phyloP scores from a whole-genome alignment of 768 basidiomycete genomes.

The Lactarius trivialis region DNA sequence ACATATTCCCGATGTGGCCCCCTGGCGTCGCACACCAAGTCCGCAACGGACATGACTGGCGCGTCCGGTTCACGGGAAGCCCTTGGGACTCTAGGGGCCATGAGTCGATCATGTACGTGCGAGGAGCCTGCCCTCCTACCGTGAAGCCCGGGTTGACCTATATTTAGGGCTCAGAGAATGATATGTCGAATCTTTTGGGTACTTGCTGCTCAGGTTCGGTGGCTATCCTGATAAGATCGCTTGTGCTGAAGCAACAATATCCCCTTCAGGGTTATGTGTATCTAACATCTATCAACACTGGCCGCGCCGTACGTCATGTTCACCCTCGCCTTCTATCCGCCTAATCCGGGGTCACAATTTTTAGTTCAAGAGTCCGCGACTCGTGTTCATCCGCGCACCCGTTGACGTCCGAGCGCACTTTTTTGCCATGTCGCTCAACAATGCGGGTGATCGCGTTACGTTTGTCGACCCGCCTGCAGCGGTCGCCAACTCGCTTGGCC shows the following conservation, averaged over 20 bases:
- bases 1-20: slow-evolving; percentile 59
- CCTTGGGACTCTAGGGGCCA: slow-evolving; percentile 61
- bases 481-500: slow-evolving; percentile 34
- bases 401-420: slow-evolving; percentile 47
- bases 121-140: slow-evolving; percentile 16
- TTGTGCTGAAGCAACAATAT: background rate
- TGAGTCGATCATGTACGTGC: slow-evolving; percentile 44
- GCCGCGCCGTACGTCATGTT: slow-evolving; percentile 40
- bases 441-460: slow-evolving; percentile 48
- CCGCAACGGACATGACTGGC: slow-evolving; percentile 44
- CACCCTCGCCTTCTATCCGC: slow-evolving; percentile 16
- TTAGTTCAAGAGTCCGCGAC: slow-evolving; percentile 45
- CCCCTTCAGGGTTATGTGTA: slow-evolving; percentile 59
- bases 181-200: slow-evolving; percentile 54
- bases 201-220: slow-evolving; percentile 51
- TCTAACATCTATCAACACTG: slow-evolving; percentile 46
- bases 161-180: slow-evolving; percentile 49
- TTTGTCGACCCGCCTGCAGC: slow-evolving; percentile 38
- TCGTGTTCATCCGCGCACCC: slow-evolving; percentile 55
- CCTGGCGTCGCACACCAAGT: slow-evolving; percentile 50
- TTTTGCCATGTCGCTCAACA: slow-evolving; percentile 61
- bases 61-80: slow-evolving; percentile 54
- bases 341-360: background rate
- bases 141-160: background rate
- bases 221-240: slow-evolving; percentile 18